Evolutionary conservation across 176 grass and related monocot genomes (phyloP).

Genomic region (Eleusine indica): DNA sequence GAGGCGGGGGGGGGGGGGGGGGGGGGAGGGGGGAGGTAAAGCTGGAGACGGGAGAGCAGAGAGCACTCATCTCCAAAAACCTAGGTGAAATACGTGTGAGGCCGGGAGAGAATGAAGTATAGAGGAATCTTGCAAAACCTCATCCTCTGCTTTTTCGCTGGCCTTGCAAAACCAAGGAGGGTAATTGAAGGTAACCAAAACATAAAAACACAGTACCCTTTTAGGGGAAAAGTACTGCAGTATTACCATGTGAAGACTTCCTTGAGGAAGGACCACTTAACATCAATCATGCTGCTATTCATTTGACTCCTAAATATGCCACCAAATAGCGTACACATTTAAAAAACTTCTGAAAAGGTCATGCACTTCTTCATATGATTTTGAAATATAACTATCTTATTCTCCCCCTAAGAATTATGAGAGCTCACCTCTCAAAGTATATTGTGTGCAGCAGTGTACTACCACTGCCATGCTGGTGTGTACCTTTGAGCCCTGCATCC

Average conservation of each 20-base stretch:
- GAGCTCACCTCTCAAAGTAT: constrained; percentile 12
- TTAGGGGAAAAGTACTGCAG: neutral
- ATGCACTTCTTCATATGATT: neutral
- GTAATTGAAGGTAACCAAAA: constrained; percentile 23
- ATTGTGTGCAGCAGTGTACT: constrained; percentile 31
- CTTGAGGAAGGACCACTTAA: neutral
- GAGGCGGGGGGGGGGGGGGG: too few species aligned
- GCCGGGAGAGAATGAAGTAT: constrained; percentile 42
- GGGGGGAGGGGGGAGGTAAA: neutral
- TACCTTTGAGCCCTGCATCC: constrained; percentile 1
- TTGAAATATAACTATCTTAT: neutral
- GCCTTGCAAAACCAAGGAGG: constrained; percentile 37
- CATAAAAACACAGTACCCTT: neutral
- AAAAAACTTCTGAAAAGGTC: neutral
- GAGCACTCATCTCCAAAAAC: constrained; percentile 30
- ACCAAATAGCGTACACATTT: neutral
- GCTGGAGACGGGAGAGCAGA: constrained; percentile 4
- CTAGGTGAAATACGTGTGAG: constrained; percentile 39
- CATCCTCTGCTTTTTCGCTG: constrained; percentile 49
- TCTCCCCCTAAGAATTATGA: neutral
- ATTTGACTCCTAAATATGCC: neutral
- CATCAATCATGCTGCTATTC: neutral
- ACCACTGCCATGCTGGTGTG: constrained; percentile 3
- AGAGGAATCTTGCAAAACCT: constrained; percentile 59
- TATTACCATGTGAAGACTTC: constrained; percentile 30